phyloP scores from a whole-genome alignment of 257 asterid species.

The Nicotiana benthamiana region DNA sequence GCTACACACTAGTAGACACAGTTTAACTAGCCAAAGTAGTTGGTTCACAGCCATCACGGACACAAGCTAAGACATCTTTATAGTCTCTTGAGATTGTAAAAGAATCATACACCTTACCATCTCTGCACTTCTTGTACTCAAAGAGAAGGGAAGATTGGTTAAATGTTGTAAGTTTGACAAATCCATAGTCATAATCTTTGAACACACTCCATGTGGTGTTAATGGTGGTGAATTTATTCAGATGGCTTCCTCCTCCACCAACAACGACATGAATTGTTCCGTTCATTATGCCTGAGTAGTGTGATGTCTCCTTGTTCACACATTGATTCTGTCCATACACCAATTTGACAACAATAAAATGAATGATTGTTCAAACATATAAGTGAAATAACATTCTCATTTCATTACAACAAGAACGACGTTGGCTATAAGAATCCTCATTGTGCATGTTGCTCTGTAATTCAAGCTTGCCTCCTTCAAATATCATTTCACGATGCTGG shows the following conservation, averaged over 20 bases:
- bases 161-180: constrained; percentile 4
- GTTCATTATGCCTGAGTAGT: constrained; percentile 43
- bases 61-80: constrained; percentile 3
- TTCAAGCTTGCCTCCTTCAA: too few species aligned
- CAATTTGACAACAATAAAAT: neutral
- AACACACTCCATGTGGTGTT: constrained; percentile 1
- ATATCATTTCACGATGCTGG: too few species aligned
- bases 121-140: constrained; percentile 5
- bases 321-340: constrained; percentile 38
- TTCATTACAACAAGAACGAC: too few species aligned
- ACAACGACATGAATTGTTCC: constrained; percentile 36
- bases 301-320: constrained; percentile 35
- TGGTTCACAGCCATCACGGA: neutral
- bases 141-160: neutral
- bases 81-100: constrained; percentile 3
- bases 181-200: neutral
- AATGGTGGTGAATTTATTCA: neutral
- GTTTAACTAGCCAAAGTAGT: neutral
- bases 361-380: neutral
- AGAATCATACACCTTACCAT: neutral
- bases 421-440: too few species aligned
- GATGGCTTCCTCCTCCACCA: constrained; percentile 52
- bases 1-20: neutral
- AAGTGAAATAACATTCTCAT: neutral
- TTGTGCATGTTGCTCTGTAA: too few species aligned